Conservation (phyloP, 129 eudicot species). For the Gnaphalium uliginosum region DNA sequence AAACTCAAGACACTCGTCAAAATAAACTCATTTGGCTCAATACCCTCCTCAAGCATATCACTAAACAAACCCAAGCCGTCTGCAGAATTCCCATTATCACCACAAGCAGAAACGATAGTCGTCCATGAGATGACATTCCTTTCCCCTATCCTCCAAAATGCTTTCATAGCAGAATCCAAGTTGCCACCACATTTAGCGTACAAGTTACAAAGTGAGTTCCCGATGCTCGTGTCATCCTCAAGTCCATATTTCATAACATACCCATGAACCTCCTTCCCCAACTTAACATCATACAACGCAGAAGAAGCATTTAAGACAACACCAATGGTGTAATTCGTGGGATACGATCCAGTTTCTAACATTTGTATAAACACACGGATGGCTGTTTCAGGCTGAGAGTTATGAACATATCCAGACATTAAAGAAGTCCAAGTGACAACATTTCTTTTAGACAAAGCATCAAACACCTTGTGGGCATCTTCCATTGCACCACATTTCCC, state of each 20-base stretch:
- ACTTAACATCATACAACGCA: conserved; percentile 35
- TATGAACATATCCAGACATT: conserved; percentile 78
- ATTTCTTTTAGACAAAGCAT: conserved; percentile 56
- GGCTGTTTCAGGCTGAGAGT: conserved; percentile 59
- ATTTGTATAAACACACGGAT: conserved; percentile 53
- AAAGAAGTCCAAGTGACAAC: conserved; percentile 89
- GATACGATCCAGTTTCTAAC: conserved; percentile 67
- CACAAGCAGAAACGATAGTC: conserved; percentile 69
- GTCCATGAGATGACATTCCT: conserved; percentile 94
- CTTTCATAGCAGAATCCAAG: conserved; percentile 53
- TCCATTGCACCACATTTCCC: conserved; percentile 73
- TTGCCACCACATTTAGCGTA: conserved; percentile 57
- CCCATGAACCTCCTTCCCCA: conserved; percentile 71
- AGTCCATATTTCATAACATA: conserved; percentile 60
- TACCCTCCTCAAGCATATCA: conserved; percentile 61
- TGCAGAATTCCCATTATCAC: conserved; percentile 64
- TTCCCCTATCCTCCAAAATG: conserved; percentile 52
- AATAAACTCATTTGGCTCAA: conserved; percentile 68
- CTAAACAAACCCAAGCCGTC: conserved; percentile 57
- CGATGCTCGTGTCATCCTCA: conserved; percentile 56
- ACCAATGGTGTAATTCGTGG: conserved; percentile 74
- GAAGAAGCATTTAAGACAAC: conserved; percentile 61
- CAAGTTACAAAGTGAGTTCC: conserved; percentile 71
- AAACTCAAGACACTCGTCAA: conserved; percentile 69
- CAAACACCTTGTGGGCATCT: conserved; percentile 71